A percentile compares a stretch with the other conserved stretches of the same genome.
phyloP scores from a whole-genome alignment of 2,329 filamentous ascomycete genomes.

The Hypoxylon sp. region DNA sequence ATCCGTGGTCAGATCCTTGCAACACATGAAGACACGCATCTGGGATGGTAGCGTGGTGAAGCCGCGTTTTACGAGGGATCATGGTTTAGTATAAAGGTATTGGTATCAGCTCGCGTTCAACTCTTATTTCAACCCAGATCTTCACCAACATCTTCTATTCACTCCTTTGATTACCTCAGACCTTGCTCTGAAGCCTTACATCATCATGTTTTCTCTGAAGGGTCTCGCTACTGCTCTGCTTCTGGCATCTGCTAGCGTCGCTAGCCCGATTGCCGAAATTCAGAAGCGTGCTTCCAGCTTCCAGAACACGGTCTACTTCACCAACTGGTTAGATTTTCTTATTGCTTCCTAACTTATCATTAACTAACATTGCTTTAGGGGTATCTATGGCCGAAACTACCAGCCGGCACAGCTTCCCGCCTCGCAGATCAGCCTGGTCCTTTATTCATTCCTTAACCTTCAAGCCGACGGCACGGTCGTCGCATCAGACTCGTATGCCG shows the following conservation, averaged over 20 bases:
- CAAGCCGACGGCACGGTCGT: slow-evolving; percentile 77
- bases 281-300: slow-evolving; percentile 49
- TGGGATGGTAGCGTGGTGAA: slow-evolving; percentile 17
- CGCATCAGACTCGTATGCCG: slow-evolving; percentile 76
- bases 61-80: slow-evolving; percentile 19
- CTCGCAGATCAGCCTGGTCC: slow-evolving; percentile 78
- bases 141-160: slow-evolving; percentile 24
- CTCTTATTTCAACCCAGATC: slow-evolving; percentile 19
- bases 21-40: slow-evolving; percentile 40
- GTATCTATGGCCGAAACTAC: slow-evolving; percentile 79
- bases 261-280: slow-evolving; percentile 40
- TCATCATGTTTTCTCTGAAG: slow-evolving; percentile 47
- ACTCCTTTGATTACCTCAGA: slow-evolving; percentile 16
- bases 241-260: slow-evolving; percentile 44
- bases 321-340: slow-evolving; percentile 59
- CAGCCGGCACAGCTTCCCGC: slow-evolving; percentile 77
- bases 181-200: slow-evolving; percentile 21
- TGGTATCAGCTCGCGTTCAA: slow-evolving; percentile 19
- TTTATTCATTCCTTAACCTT: slow-evolving; percentile 86
- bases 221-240: slow-evolving; percentile 40
- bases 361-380: slow-evolving; percentile 57
- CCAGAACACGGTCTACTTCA: slow-evolving; percentile 61
- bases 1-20: slow-evolving; percentile 33
- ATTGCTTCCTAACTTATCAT: not conserved
- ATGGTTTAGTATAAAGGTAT: slow-evolving; percentile 34